Conservation (phyloP, 257 asterid species). For the Solanum habrochaites region DNA sequence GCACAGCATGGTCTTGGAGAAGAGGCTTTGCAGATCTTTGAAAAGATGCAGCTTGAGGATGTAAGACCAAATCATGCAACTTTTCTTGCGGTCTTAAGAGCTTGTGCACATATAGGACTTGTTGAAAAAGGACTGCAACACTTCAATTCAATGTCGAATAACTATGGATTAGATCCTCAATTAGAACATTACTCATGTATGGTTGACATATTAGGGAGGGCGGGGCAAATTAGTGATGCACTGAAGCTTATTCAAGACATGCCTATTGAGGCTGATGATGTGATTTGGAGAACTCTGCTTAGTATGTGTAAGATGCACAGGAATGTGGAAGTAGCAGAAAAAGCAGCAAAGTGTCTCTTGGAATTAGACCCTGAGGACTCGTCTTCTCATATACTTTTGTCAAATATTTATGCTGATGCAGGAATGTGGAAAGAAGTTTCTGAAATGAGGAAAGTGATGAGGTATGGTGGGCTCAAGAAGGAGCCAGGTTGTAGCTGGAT, state of each 20-base stretch:
- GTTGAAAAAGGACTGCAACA: slow-evolving; percentile 49
- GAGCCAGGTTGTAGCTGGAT: slow-evolving; percentile 96
- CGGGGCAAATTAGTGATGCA: slow-evolving; percentile 46
- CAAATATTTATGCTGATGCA: slow-evolving; percentile 70
- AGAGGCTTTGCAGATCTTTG: slow-evolving; percentile 50
- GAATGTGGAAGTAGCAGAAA: slow-evolving; percentile 79
- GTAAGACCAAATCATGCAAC: slow-evolving; percentile 73
- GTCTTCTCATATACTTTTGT: slow-evolving; percentile 60
- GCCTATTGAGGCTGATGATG: slow-evolving; percentile 79
- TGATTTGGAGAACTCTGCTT: slow-evolving; percentile 79
- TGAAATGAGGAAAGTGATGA: slow-evolving; percentile 59
- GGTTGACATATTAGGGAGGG: slow-evolving; percentile 78
- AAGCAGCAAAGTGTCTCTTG: slow-evolving; percentile 54
- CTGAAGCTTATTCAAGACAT: slow-evolving; percentile 62
- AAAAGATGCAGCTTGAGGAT: slow-evolving; percentile 40
- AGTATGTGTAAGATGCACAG: slow-evolving; percentile 67
- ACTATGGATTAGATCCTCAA: slow-evolving; percentile 54
- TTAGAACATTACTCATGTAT: slow-evolving; percentile 81
- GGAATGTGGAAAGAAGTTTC: slow-evolving; percentile 82
- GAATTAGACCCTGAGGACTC: slow-evolving; percentile 68
- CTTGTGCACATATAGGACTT: slow-evolving; percentile 77
- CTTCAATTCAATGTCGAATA: slow-evolving; percentile 45
- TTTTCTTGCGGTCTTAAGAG: slow-evolving; percentile 81
- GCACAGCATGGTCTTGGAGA: slow-evolving; percentile 71
- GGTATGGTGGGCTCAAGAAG: slow-evolving; percentile 45